Evolutionary conservation across 768 basidiomycete species (phyloP), one percentile per base, ranked within the genome.

Genomic region (Lentinula edodes): DNA sequence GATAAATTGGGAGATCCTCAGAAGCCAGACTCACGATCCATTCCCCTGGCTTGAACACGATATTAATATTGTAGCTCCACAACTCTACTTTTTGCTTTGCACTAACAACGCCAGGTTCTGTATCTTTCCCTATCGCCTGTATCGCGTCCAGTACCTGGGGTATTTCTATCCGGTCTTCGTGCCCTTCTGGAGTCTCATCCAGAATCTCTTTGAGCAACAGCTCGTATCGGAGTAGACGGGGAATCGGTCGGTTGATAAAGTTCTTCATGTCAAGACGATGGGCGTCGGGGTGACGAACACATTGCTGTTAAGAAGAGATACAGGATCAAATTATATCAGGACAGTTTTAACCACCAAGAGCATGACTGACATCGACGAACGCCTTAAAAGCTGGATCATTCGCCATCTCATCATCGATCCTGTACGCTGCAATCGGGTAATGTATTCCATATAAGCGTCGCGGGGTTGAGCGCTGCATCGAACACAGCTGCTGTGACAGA

Each of bases 171-270:
- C 82, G 78, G 71, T 97, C 95, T n/a, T 91, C 88, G 66, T 96
- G 89, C 2, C 81, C 84, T 8, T 79, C 73, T 0, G 86, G 83
- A 0, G 92, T 86, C 65, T 89, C 87, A 18, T 94, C 89, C 63
- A 89, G 75, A 64, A 98, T 59, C 5, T 46, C 80, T 64, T 89
- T 89, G 63, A 98, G 75, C 16, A 98, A 79, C 1, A 98, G 79
- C 64, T 91, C 88, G 70, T 98, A 98, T 52, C 95, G 90, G 45
- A 95, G 78, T 39, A 96, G 75, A 48, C 96, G 87, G 62, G 93
- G 91, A 65, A 96, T 95, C 1, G 95, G 93, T 41, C 94, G 87
- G 67, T 92, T 88, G 69, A 95, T 90, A 75, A 98, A 99, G 66
- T 82, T 89, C 71, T 95, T 94, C 85, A 99, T 90, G 70, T 95